Conservation (phyloP, 768 basidiomycete genomes). For the Suillus subluteus region DNA sequence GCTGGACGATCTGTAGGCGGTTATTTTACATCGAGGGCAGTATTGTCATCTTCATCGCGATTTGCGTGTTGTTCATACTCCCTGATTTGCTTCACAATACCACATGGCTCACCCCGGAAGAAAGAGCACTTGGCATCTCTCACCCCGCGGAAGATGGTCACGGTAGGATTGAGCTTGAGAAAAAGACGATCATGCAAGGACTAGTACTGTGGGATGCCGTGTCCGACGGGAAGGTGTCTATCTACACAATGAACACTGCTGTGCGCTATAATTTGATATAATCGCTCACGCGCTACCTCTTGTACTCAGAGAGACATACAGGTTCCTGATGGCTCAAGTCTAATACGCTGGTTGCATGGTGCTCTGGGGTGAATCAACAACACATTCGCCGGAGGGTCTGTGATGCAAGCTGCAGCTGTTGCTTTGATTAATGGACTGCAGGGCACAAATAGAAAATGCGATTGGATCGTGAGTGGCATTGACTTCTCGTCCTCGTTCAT, state of each 20-base stretch:
- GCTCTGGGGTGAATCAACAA: no score
- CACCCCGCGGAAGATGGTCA: conserved; percentile 58
- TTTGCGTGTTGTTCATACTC: background rate
- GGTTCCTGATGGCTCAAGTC: conserved; percentile 69
- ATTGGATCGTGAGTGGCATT: conserved; percentile 63
- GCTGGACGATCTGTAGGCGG: conserved; percentile 20
- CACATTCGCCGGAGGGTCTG: conserved; percentile 60
- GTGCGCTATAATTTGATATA: no score
- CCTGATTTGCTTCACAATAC: background rate
- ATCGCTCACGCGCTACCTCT: background rate
- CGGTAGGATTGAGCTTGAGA: conserved; percentile 24
- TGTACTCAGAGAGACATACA: conserved; percentile 23
- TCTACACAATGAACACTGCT: conserved; percentile 43
- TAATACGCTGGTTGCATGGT: conserved; percentile 45
- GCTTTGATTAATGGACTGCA: conserved; percentile 65
- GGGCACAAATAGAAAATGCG: conserved; percentile 71
- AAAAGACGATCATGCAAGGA: conserved; percentile 39
- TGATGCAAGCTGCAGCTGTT: conserved; percentile 79
- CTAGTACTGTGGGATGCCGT: conserved; percentile 49
- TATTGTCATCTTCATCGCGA: background rate
- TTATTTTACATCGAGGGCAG: background rate
- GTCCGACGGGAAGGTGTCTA: conserved; percentile 71
- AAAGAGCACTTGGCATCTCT: conserved; percentile 45
- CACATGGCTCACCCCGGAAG: background rate
- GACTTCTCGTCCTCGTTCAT: background rate